Evolutionary conservation across 1,284 basidiomycete species (phyloP).

Genomic region (Leccinum insigne): DNA sequence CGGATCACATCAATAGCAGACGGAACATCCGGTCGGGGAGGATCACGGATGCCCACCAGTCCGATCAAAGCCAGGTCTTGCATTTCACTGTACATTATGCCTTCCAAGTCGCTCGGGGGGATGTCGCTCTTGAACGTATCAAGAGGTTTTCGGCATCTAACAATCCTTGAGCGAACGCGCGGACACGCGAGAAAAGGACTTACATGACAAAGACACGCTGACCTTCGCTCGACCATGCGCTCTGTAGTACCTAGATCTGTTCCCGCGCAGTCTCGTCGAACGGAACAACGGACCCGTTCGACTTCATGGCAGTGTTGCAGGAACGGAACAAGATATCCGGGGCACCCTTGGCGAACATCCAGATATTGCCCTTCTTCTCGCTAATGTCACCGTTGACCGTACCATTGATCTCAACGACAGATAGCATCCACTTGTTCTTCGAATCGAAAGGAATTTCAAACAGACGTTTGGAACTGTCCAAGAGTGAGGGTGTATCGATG

Average conservation of each 20-base stretch:
- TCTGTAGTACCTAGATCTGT: slow-evolving; percentile 42
- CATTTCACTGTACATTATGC: slow-evolving; percentile 38
- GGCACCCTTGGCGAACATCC: slow-evolving; percentile 56
- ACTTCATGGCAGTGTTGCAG: slow-evolving; percentile 41
- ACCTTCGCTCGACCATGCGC: slow-evolving; percentile 54
- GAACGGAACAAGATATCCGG: slow-evolving; percentile 58
- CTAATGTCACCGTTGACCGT: slow-evolving; percentile 9
- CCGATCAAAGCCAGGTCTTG: slow-evolving; percentile 54
- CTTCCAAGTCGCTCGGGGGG: slow-evolving; percentile 39
- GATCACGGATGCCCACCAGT: slow-evolving; percentile 60
- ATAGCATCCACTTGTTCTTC: slow-evolving; percentile 69
- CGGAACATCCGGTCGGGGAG: slow-evolving; percentile 53
- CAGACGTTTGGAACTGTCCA: slow-evolving; percentile 31
- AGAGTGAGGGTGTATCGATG: slow-evolving; percentile 27
- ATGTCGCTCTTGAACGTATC: slow-evolving; percentile 29
- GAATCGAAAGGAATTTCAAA: slow-evolving; percentile 62
- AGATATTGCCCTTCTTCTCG: slow-evolving; percentile 21
- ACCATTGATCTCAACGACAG: slow-evolving; percentile 30
- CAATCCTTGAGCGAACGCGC: neutral
- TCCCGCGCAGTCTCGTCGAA: slow-evolving; percentile 33
- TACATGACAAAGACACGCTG: slow-evolving; percentile 60
- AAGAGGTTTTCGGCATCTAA: slow-evolving; percentile 32
- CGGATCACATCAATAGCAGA: slow-evolving; percentile 47
- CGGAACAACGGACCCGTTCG: slow-evolving; percentile 37
- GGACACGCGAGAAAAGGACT: slow-evolving; percentile 1